These are phyloP conservation scores for Cryptococcus sp. DNA, from an alignment of 1,284 basidiomycete species.

Conservation along the genomic window DNA sequence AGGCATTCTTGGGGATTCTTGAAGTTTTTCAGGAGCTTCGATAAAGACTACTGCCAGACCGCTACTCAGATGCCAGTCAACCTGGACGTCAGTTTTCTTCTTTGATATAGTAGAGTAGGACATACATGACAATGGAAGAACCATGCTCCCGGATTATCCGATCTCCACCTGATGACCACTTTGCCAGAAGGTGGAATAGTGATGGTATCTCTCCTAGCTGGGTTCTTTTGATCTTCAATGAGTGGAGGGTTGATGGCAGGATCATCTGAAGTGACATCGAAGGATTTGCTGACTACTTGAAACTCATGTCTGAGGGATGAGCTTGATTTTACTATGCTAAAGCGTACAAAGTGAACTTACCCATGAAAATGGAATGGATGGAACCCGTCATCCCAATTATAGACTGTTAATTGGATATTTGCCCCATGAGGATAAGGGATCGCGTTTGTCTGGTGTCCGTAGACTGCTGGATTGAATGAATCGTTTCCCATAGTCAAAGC, in stretches of 20 bases:
- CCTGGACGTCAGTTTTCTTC: conserved; percentile 8
- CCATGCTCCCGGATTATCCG: conserved; percentile 55
- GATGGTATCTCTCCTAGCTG: conserved; percentile 69
- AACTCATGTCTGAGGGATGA: conserved; percentile 74
- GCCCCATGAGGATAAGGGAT: conserved; percentile 70
- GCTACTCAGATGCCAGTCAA: conserved; percentile 45
- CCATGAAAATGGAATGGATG: conserved; percentile 53
- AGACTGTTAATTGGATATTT: conserved; percentile 72
- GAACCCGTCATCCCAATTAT: conserved; percentile 62
- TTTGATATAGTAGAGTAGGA: neutral
- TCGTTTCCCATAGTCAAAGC: conserved; percentile 68
- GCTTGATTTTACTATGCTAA: conserved; percentile 38
- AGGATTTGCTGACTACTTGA: conserved; percentile 67
- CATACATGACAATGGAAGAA: conserved; percentile 49
- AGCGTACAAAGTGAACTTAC: conserved; percentile 10
- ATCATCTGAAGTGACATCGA: conserved; percentile 72
- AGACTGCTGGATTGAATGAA: conserved; percentile 63
- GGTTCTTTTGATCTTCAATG: conserved; percentile 70
- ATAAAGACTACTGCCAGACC: conserved; percentile 50
- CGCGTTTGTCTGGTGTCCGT: conserved; percentile 65
- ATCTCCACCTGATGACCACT: conserved; percentile 49
- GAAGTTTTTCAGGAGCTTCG: conserved; percentile 45
- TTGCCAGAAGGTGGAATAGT: conserved; percentile 49
- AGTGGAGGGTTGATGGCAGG: conserved; percentile 73
- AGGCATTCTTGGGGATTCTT: conserved; percentile 35